Conservation (phyloP, 805 yeast species). For the Candida awuae region DNA sequence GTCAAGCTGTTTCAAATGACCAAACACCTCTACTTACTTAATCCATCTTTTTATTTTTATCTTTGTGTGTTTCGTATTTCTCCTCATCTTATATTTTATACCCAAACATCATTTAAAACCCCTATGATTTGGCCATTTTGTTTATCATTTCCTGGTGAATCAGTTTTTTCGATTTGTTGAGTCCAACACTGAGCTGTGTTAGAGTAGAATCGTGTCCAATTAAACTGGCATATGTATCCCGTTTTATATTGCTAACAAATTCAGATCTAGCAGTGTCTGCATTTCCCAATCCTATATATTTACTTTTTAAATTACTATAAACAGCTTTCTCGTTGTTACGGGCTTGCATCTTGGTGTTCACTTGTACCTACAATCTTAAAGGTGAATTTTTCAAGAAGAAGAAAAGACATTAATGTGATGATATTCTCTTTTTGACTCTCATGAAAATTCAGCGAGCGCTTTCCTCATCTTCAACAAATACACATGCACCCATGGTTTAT, state of each 20-base stretch:
- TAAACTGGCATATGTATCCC: conserved; percentile 58
- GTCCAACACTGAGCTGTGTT: conserved; percentile 45
- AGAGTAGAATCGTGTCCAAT: conserved; percentile 51
- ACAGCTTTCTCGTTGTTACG: conserved; percentile 3
- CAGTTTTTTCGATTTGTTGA: conserved; percentile 36
- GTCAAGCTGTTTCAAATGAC: conserved; percentile 18
- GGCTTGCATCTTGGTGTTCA: background rate
- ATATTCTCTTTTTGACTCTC: no score
- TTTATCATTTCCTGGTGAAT: conserved; percentile 29
- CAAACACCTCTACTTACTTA: conserved; percentile 29
- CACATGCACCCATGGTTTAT: no score
- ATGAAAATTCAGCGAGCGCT: no score
- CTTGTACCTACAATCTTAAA: no score
- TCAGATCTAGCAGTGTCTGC: conserved; percentile 62
- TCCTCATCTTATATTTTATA: background rate
- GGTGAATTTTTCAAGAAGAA: no score
- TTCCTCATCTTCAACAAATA: no score
- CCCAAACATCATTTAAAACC: background rate
- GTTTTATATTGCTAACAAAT: conserved; percentile 57
- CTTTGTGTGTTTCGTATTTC: background rate
- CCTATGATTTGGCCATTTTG: conserved; percentile 30
- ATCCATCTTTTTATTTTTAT: background rate
- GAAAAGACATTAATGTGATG: no score
- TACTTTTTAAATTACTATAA: conserved; percentile 32
- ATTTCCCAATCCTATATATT: conserved; percentile 70